phyloP scores from a whole-genome alignment of 2,329 filamentous ascomycete species.

The Davidsoniella neocaledoniae region DNA sequence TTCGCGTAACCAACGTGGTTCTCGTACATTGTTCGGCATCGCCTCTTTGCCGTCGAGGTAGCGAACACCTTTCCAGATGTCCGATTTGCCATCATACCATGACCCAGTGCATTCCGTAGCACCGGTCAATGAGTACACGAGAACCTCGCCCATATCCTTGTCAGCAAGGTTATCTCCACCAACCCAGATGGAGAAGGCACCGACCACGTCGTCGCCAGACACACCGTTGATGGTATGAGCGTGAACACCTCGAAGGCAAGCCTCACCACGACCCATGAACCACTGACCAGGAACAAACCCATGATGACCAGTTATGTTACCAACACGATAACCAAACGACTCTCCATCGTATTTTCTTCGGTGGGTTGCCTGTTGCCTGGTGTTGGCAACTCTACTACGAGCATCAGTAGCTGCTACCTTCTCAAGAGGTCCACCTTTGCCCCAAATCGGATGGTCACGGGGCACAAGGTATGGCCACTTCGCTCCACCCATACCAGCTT shows the following conservation, averaged over 20 bases:
- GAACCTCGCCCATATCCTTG: constrained; percentile 7
- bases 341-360: constrained; percentile 3
- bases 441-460: constrained; percentile 7
- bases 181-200: constrained; percentile 10
- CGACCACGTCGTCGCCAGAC: background rate
- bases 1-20: background rate
- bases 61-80: too few species aligned
- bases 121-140: constrained; percentile 10
- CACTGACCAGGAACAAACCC: constrained; percentile 9
- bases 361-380: constrained; percentile 4
- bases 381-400: background rate
- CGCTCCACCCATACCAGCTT: constrained; percentile 1
- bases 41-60: constrained; percentile 1
- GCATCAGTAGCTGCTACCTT: constrained; percentile 4
- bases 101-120: background rate
- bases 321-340: constrained; percentile 1
- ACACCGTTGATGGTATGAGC: constrained; percentile 8
- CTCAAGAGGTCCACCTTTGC: constrained; percentile 5
- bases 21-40: constrained; percentile 4
- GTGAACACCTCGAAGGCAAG: constrained; percentile 4
- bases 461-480: constrained; percentile 5
- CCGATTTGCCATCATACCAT: too few species aligned
- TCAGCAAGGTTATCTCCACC: constrained; percentile 10
- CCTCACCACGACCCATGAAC: constrained; percentile 8
- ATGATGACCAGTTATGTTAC: constrained; percentile 6